Conservation (phyloP, 129 eudicot genomes). For the Deinandra increscens region DNA sequence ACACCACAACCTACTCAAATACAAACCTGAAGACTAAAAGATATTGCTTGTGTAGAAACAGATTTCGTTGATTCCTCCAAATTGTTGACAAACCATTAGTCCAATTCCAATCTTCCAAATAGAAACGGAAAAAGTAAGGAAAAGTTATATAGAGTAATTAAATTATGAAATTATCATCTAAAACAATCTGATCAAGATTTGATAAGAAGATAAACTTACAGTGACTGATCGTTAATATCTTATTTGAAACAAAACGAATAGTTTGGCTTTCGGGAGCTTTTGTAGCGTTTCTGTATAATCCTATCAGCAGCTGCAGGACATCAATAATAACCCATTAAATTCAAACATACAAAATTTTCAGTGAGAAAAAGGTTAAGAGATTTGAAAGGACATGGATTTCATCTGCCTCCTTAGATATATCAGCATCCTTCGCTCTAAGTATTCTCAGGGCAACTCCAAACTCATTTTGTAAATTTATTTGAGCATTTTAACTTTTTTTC, state of each 20-base stretch:
- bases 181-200: background rate
- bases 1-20: no score
- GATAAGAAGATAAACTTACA: conserved; percentile 37
- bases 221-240: conserved; percentile 76
- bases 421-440: conserved; percentile 74
- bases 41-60: conserved; percentile 60
- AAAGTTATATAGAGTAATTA: conserved; percentile 6
- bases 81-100: conserved; percentile 63
- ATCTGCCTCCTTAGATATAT: conserved; percentile 71
- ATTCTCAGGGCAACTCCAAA: conserved; percentile 64
- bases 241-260: conserved; percentile 71
- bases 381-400: conserved; percentile 67
- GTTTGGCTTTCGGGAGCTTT: conserved; percentile 71
- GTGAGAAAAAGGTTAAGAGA: background rate
- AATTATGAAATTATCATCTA: background rate
- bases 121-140: conserved; percentile 1
- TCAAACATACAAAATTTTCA: background rate
- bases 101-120: conserved; percentile 57
- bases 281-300: conserved; percentile 71
- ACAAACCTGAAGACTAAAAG: conserved; percentile 55
- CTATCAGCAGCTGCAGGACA: conserved; percentile 40
- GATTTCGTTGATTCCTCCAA: conserved; percentile 72
- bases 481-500: no score
- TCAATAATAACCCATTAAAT: conserved; percentile 12
- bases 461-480: conserved; percentile 57